Conservation (phyloP, 768 basidiomycete genomes). For the Podaxis pistillaris region DNA sequence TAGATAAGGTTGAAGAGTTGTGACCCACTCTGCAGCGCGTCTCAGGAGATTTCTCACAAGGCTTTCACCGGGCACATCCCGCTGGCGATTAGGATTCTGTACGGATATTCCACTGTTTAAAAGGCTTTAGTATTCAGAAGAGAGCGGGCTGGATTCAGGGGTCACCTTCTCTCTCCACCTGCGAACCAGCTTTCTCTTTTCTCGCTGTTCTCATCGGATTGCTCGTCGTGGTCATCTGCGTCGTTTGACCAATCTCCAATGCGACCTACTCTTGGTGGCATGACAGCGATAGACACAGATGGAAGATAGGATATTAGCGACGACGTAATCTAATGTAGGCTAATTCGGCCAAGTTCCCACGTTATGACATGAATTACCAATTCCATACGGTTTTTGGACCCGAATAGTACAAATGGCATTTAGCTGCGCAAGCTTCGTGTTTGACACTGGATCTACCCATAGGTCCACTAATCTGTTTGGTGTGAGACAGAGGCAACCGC, state of each 20-base stretch:
- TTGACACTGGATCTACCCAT: too few relatives aligned
- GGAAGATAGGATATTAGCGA: neutral
- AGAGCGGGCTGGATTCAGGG: neutral
- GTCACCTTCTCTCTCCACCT: slow-evolving; percentile 90
- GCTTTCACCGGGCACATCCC: slow-evolving; percentile 49
- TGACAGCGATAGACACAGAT: neutral
- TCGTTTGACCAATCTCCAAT: slow-evolving; percentile 48
- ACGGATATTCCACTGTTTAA: slow-evolving; percentile 77
- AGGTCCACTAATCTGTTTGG: too few relatives aligned
- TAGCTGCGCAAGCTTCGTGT: too few relatives aligned
- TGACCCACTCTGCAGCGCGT: slow-evolving; percentile 75
- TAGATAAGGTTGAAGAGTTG: neutral
- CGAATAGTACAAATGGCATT: too few relatives aligned
- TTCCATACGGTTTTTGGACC: too few relatives aligned
- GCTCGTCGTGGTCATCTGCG: slow-evolving; percentile 51
- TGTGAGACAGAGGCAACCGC: too few relatives aligned
- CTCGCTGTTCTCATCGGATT: slow-evolving; percentile 45
- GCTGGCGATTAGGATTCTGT: slow-evolving; percentile 70
- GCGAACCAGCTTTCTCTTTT: slow-evolving; percentile 79
- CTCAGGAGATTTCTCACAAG: slow-evolving; percentile 73
- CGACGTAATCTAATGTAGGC: neutral
- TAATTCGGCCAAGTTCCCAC: too few relatives aligned
- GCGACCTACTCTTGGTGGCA: slow-evolving; percentile 44
- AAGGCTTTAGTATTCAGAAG: neutral
- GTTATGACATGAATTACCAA: too few relatives aligned